Conservation (phyloP, 441 rosid species). For the Gossypium schwendimanii region DNA sequence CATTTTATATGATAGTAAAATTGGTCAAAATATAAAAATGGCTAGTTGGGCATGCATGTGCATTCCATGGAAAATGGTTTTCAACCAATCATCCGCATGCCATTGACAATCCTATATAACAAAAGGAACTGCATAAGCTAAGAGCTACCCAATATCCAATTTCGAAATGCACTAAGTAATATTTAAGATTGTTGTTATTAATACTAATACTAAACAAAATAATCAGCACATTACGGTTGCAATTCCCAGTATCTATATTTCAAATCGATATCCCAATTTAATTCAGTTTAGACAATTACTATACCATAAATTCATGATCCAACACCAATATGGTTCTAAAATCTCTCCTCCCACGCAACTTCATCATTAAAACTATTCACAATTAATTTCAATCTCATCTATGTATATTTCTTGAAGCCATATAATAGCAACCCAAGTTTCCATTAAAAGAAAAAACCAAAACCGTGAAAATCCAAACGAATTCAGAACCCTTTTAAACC, state of each 20-base stretch:
- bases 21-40: background rate
- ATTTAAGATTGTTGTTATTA: background rate
- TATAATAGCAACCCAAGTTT: background rate
- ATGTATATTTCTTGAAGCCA: background rate
- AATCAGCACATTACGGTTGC: background rate
- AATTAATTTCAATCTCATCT: background rate
- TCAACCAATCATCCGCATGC: background rate
- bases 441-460: background rate
- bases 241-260: background rate
- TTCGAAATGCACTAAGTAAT: background rate
- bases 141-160: background rate
- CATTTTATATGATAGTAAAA: background rate
- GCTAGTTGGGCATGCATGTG: background rate
- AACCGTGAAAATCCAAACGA: background rate
- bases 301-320: background rate
- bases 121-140: background rate
- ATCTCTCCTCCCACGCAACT: background rate
- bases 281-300: background rate
- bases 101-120: background rate
- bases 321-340: background rate
- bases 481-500: background rate
- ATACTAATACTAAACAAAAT: background rate
- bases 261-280: background rate
- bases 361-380: background rate
- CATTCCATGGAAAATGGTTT: background rate